Base-by-base conservation (phyloP, 768 basidiomycete genomes). In the Rhodotorula babjevae region DNA sequence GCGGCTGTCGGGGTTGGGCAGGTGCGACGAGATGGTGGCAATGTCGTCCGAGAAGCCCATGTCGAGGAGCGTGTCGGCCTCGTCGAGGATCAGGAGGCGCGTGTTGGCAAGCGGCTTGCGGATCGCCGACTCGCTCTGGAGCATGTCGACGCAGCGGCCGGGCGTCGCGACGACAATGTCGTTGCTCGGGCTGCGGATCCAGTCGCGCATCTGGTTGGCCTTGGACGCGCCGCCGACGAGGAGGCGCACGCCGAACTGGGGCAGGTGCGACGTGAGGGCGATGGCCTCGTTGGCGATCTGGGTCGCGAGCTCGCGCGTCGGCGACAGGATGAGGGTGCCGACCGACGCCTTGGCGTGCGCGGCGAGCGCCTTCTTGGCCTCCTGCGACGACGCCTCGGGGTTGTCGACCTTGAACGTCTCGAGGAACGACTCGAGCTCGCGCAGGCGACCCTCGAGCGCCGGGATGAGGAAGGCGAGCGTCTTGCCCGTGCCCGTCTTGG, bases 401-500 rank as follows among this genome's bases (percentile, higher is more conserved):
- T 80, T 81, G 33, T 79, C 79, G 27, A 12, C 14, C 71, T 73
- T 66, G 67, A 40, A 67, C 11, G 55, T 60, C n/a, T 60, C 68
- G 57, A 75, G 67, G 71, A 75, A 75, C 11, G 64, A 44, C 47
- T 76, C 71, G 63, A 76, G 68, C 16, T 44, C 46, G 55, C 49
- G 33, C 10, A 76, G 56, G 25, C 94, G 44, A 78, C 80, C 36
- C 18, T 83, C 83, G 70, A 98, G 85, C 19, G 92, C 84, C 1
- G 96, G 94, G 25, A 96, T 83, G 18, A 96, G 85, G 81, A 97
- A 99, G 0, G 93, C 87, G 10, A 99, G 84, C 1, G 96, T 99
- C 84, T 99, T 99, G 72, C 96, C 96, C 18, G 92, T 95, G 61
- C 96, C 96, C 15, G 96, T 99, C 5, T 95, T 95, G 1, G 96